These are phyloP conservation scores for Huntiella moniliformis DNA, from an alignment of 2,329 filamentous ascomycete species.

Conservation along the genomic window DNA sequence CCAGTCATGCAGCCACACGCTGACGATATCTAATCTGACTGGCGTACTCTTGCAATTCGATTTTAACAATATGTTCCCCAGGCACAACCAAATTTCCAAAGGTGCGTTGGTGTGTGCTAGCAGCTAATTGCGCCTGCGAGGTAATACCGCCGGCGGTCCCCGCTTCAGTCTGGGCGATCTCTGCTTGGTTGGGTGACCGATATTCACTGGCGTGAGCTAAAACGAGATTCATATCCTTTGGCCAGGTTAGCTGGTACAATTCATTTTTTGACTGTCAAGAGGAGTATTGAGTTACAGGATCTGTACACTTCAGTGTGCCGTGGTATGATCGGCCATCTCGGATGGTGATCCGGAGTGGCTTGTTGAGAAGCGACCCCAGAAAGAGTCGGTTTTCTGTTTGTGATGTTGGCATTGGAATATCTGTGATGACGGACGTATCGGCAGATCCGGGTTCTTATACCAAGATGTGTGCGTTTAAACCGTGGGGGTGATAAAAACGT, in stretches of 20 bases:
- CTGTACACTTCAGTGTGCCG: slow-evolving; percentile 85
- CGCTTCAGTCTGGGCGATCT: slow-evolving; percentile 21
- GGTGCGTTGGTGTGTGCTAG: slow-evolving; percentile 31
- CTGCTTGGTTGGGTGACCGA: slow-evolving; percentile 45
- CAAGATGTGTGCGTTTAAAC: too few species aligned
- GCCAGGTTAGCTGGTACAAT: not conserved
- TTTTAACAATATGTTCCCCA: slow-evolving; percentile 65
- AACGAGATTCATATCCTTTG: slow-evolving; percentile 75
- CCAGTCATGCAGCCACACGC: slow-evolving; percentile 6
- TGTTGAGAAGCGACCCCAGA: slow-evolving; percentile 40
- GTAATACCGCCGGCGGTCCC: not conserved
- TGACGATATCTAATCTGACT: slow-evolving; percentile 27
- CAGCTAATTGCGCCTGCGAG: not conserved
- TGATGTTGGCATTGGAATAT: not conserved
- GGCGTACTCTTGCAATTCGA: slow-evolving; percentile 65
- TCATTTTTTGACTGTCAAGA: not conserved
- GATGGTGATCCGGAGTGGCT: slow-evolving; percentile 59
- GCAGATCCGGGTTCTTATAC: too few species aligned
- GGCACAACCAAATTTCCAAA: slow-evolving; percentile 82
- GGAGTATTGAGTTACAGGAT: slow-evolving; percentile 41
- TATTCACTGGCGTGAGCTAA: slow-evolving; percentile 79
- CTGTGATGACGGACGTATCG: not conserved
- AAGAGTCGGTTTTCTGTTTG: not conserved
- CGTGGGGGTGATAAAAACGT: too few species aligned
- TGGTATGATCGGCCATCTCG: slow-evolving; percentile 77